A percentile compares a stretch with the other conserved stretches of the same genome.
These are phyloP conservation scores for Melampsora americana DNA, from an alignment of 1,284 basidiomycete species.

Conservation along the genomic window DNA sequence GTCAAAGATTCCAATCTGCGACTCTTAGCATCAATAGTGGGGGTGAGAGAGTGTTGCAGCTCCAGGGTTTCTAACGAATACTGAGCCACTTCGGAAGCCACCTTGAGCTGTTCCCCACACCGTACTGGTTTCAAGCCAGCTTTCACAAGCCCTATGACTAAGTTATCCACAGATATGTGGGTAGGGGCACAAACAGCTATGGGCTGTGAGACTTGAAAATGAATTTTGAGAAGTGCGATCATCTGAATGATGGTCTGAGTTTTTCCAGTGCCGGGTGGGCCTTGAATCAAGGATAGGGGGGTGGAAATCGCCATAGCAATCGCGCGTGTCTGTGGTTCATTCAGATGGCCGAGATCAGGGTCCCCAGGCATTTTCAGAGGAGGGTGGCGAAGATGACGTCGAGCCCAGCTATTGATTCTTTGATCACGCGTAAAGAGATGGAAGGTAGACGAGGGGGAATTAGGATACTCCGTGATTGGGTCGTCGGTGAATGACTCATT, in stretches of 20 bases:
- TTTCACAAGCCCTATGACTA: conserved; percentile 59
- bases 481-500: neutral
- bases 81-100: conserved; percentile 62
- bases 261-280: conserved; percentile 94
- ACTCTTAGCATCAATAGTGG: neutral
- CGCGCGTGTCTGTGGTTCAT: conserved; percentile 73
- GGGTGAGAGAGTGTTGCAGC: conserved; percentile 58
- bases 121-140: conserved; percentile 70
- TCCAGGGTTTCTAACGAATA: conserved; percentile 68
- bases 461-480: neutral
- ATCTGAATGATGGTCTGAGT: conserved; percentile 86
- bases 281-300: conserved; percentile 76
- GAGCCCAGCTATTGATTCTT: conserved; percentile 54
- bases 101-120: conserved; percentile 66
- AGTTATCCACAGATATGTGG: conserved; percentile 89
- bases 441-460: neutral
- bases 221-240: conserved; percentile 75
- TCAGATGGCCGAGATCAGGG: conserved; percentile 66
- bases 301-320: conserved; percentile 82
- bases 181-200: conserved; percentile 87
- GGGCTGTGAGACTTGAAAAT: conserved; percentile 78
- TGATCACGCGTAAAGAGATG: conserved; percentile 14
- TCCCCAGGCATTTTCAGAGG: conserved; percentile 75
- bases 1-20: neutral
- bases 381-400: conserved; percentile 55